Base-by-base conservation (phyloP, 108 stramenopile species). In the Cyclotella atomus region DNA sequence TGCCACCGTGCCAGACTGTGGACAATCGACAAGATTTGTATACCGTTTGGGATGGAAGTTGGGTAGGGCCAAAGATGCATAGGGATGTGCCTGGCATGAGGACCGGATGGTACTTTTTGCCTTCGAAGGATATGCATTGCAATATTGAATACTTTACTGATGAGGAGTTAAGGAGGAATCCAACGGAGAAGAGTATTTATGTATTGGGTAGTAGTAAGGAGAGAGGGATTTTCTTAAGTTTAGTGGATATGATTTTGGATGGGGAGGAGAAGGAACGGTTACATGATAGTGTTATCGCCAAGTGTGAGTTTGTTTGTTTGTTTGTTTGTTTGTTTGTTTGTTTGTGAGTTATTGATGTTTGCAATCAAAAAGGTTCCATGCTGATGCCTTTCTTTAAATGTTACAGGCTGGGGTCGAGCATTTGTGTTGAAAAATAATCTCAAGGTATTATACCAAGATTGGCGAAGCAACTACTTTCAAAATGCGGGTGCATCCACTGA, bases 371-470 rank as follows among this genome's bases (percentile, higher is more conserved):
- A n/a, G n/a, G n/a, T n/a, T n/a, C n/a, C n/a, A n/a, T n/a, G n/a
- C n/a, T n/a, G n/a, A n/a, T n/a, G n/a, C n/a, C n/a, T n/a, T n/a
- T n/a, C n/a, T n/a, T n/a, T n/a, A n/a, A n/a, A n/a, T n/a, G n/a
- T n/a, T n/a, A n/a, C n/a, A n/a, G n/a, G n/a, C n/a, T 78, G 70
- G 77, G 77, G 77, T 7, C 36, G 77, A 14, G 77, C 70, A 2
- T 41, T 35, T 16, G 46, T 78, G 16, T 56, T 24, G 32, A 70
- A 70, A 56, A 36, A 63, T 8, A 71, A 78, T 36, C 30, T 78
- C 16, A 43, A 71, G 45, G 34, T 78, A 19, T 23, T 78, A 9
- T 78, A 78, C 20, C 77, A 78, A 56, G 77, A 78, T 46, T 78
- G 70, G 53, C 30, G 77, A 59, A 36, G 50, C 6, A 16, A 36